Evolutionary conservation across 1,139 yeast species (phyloP).

Genomic region (Kodamaea fungicola): DNA sequence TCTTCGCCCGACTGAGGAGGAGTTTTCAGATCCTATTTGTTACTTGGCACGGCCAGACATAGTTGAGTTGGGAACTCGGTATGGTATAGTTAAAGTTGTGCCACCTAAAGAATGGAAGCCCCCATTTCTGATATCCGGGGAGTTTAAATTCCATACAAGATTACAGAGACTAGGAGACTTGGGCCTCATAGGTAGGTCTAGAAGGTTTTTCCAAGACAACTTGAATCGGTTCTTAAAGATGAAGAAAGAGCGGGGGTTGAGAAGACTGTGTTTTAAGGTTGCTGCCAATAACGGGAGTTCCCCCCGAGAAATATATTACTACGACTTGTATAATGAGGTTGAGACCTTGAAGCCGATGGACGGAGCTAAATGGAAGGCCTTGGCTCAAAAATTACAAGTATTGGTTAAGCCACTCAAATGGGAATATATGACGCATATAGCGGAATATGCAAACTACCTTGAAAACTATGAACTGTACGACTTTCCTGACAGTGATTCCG

Average conservation of each 20-base stretch:
- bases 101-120: slow-evolving; percentile 59
- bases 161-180: slow-evolving; percentile 62
- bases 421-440: slow-evolving; percentile 34
- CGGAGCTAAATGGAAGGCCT: slow-evolving; percentile 28
- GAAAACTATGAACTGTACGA: slow-evolving; percentile 23
- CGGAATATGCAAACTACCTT: slow-evolving; percentile 45
- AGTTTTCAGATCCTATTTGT: slow-evolving; percentile 59
- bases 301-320: slow-evolving; percentile 36
- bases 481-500: slow-evolving; percentile 17
- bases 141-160: slow-evolving; percentile 62
- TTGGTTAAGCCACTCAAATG: slow-evolving; percentile 20
- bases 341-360: slow-evolving; percentile 21
- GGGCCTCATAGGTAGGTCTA: slow-evolving; percentile 58
- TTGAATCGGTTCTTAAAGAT: slow-evolving; percentile 54
- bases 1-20: slow-evolving; percentile 49
- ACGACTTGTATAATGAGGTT: slow-evolving; percentile 54
- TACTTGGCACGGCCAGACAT: slow-evolving; percentile 54
- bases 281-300: slow-evolving; percentile 2
- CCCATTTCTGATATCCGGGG: slow-evolving; percentile 48
- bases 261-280: slow-evolving; percentile 20
- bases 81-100: slow-evolving; percentile 61
- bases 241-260: slow-evolving; percentile 31
- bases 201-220: slow-evolving; percentile 59
- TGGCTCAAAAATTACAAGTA: slow-evolving; percentile 25
- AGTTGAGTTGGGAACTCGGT: slow-evolving; percentile 50